phyloP scores from a whole-genome alignment of 495 filamentous ascomycete genomes.

The Lasiosphaeria miniovina region DNA sequence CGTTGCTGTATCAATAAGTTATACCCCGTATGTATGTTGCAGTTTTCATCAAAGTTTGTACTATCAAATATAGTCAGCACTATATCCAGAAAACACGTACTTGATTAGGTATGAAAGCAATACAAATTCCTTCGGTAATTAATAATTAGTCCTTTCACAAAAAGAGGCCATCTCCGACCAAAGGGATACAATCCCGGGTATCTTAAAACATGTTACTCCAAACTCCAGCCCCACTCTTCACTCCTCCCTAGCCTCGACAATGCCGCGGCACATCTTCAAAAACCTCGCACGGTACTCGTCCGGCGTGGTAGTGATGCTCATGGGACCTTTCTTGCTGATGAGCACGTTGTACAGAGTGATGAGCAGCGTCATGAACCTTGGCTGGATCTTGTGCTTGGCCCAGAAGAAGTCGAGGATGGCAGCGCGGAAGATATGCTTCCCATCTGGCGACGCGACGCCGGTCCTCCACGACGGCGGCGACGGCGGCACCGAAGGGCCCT shows the following conservation, averaged over 20 bases:
- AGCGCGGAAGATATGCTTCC: conserved; percentile 60
- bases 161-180: not conserved
- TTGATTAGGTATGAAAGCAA: too few relatives aligned
- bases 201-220: not conserved
- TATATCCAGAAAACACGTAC: too few relatives aligned
- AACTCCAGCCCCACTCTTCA: conserved; percentile 4
- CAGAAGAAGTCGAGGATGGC: conserved; percentile 69
- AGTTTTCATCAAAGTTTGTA: too few relatives aligned
- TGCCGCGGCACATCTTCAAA: conserved; percentile 55
- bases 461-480: conserved; percentile 50
- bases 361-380: conserved; percentile 59
- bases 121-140: too few relatives aligned
- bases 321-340: conserved; percentile 52
- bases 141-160: too few relatives aligned
- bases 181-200: not conserved
- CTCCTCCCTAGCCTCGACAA: conserved; percentile 49
- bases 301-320: conserved; percentile 68
- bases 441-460: conserved; percentile 56
- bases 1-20: too few relatives aligned
- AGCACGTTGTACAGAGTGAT: conserved; percentile 60
- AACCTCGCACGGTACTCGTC: conserved; percentile 65
- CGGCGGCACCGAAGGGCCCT: conserved; percentile 32
- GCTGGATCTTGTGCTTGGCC: conserved; percentile 63
- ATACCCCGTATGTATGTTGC: too few relatives aligned
- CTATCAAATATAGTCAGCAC: too few relatives aligned